Conservation (phyloP, 2,329 filamentous ascomycete species). For the Sporothrix luriei region DNA sequence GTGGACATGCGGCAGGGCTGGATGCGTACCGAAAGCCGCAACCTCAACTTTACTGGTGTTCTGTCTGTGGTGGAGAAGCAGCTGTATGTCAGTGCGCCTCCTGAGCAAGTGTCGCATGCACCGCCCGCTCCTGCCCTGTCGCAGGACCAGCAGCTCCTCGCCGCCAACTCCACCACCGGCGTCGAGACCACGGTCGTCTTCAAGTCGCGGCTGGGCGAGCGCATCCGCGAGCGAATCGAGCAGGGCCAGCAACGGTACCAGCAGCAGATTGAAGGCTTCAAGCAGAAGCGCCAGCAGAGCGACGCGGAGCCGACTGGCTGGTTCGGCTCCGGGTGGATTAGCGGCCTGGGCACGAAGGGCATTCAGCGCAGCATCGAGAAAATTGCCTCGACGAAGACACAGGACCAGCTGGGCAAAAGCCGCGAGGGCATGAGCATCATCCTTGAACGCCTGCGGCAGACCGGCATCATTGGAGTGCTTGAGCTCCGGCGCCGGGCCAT, state of each 20-base stretch:
- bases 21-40: slow-evolving; percentile 80
- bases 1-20: slow-evolving; percentile 78
- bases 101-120: slow-evolving; percentile 20
- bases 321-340: slow-evolving; percentile 49
- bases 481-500: slow-evolving; percentile 55
- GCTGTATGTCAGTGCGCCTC: slow-evolving; percentile 56
- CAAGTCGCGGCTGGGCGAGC: slow-evolving; percentile 70
- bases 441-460: slow-evolving; percentile 67
- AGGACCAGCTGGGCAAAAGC: slow-evolving; percentile 76
- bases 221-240: slow-evolving; percentile 59
- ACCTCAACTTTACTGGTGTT: slow-evolving; percentile 80
- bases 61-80: slow-evolving; percentile 78
- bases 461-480: slow-evolving; percentile 60
- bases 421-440: slow-evolving; percentile 83
- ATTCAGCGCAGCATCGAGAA: slow-evolving; percentile 79
- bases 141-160: slow-evolving; percentile 36
- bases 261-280: slow-evolving; percentile 36
- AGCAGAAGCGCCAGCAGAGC: slow-evolving; percentile 34
- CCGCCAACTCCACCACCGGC: slow-evolving; percentile 54
- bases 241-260: slow-evolving; percentile 44
- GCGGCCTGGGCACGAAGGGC: slow-evolving; percentile 66
- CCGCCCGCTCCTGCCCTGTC: neutral
- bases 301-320: slow-evolving; percentile 40
- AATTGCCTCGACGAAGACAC: slow-evolving; percentile 74
- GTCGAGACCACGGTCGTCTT: slow-evolving; percentile 76